These are phyloP conservation scores for Hypoxylon perforatum DNA, from an alignment of 495 filamentous ascomycete species.

Conservation along the genomic window DNA sequence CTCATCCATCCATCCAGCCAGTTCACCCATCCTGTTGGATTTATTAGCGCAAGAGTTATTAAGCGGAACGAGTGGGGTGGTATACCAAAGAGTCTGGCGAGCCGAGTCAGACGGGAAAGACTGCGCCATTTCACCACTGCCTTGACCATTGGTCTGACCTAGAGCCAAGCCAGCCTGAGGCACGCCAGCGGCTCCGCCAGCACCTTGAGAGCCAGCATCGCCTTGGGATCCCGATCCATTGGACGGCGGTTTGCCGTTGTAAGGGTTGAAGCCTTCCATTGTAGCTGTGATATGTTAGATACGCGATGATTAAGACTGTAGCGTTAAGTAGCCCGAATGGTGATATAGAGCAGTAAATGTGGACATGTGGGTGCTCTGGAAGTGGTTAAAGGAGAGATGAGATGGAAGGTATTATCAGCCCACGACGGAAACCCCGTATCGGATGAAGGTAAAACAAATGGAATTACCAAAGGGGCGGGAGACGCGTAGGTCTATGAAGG, in stretches of 20 bases:
- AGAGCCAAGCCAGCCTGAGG: conserved; percentile 39
- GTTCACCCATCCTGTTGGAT: conserved; percentile 92
- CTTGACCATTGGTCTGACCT: conserved; percentile 44
- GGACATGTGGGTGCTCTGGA: not conserved
- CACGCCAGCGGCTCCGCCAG: conserved; percentile 39
- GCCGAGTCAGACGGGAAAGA: conserved; percentile 42
- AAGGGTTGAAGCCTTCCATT: conserved; percentile 51
- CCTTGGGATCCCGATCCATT: conserved; percentile 47
- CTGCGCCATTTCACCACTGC: conserved; percentile 35
- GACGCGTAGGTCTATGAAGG: too few relatives aligned
- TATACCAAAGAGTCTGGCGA: conserved; percentile 58
- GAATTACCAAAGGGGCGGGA: too few relatives aligned
- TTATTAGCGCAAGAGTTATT: conserved; percentile 29
- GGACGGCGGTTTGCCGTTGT: conserved; percentile 44
- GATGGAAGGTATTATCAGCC: too few relatives aligned
- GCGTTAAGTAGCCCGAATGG: conserved; percentile 33
- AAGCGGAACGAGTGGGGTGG: not conserved
- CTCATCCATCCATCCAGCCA: conserved; percentile 99
- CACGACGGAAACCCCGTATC: too few relatives aligned
- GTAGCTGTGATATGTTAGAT: conserved; percentile 38
- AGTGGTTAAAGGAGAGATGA: too few relatives aligned
- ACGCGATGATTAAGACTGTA: conserved; percentile 29
- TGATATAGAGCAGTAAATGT: conserved; percentile 7
- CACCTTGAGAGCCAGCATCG: conserved; percentile 43
- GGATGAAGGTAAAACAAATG: too few relatives aligned